These are phyloP conservation scores for Agaricus blazei DNA, from an alignment of 768 basidiomycete species.

Conservation along the genomic window DNA sequence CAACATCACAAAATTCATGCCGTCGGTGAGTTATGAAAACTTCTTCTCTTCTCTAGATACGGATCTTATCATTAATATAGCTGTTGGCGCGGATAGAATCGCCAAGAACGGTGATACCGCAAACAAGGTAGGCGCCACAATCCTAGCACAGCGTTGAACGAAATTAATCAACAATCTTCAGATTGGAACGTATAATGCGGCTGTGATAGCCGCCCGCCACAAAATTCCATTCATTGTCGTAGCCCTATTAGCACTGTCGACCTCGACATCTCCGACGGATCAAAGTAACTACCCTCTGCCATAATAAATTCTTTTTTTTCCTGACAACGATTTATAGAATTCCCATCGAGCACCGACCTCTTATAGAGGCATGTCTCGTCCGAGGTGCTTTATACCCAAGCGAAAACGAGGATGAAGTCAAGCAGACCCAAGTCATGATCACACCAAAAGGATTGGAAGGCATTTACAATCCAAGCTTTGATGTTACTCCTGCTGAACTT, in stretches of 20 bases:
- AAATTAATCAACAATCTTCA: conserved; percentile 21
- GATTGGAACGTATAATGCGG: conserved; percentile 96
- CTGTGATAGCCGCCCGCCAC: conserved; percentile 84
- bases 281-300: conserved; percentile 34
- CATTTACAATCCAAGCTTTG: conserved; percentile 93
- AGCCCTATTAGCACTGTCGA: conserved; percentile 90
- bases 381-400: conserved; percentile 71
- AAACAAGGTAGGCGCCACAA: conserved; percentile 58
- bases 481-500: conserved; percentile 90
- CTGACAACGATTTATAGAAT: conserved; percentile 38
- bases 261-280: conserved; percentile 67
- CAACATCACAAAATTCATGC: conserved; percentile 82
- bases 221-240: conserved; percentile 90
- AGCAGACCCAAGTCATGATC: conserved; percentile 79
- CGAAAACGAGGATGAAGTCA: conserved; percentile 37
- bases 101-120: conserved; percentile 95
- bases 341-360: conserved; percentile 89
- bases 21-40: conserved; percentile 47
- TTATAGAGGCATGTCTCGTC: conserved; percentile 83
- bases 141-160: not conserved
- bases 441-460: conserved; percentile 63
- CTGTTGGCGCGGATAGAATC: conserved; percentile 85
- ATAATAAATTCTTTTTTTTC: not conserved
- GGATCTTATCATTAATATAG: conserved; percentile 26
- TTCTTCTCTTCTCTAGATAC: not conserved